phyloP scores from a whole-genome alignment of 192 early-diverging fungal genomes.

The Coemansia sp. region DNA sequence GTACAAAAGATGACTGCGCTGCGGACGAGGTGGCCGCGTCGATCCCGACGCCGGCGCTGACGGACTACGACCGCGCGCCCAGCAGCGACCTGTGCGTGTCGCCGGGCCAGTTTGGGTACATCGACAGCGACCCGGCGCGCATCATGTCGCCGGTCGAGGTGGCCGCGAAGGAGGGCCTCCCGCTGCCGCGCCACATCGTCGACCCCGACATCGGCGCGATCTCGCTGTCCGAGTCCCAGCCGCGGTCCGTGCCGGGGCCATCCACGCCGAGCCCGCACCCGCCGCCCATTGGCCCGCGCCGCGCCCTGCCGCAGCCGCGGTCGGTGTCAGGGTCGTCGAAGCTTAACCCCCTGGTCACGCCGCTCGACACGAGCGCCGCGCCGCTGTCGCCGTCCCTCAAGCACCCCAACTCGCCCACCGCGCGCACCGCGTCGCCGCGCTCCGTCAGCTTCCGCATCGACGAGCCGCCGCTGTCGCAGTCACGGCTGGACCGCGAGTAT shows the following conservation, averaged over 20 bases:
- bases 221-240: slow-evolving; percentile 21
- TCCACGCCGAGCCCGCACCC: slow-evolving; percentile 9
- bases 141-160: slow-evolving; percentile 53
- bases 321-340: slow-evolving; percentile 11
- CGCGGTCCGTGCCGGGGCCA: too few relatives aligned
- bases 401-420: slow-evolving; percentile 23
- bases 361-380: slow-evolving; percentile 5
- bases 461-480: slow-evolving; percentile 12
- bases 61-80: slow-evolving; percentile 30
- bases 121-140: slow-evolving; percentile 14
- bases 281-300: not conserved
- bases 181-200: slow-evolving; percentile 36
- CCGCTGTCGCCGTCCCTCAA: slow-evolving; percentile 43
- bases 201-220: slow-evolving; percentile 36
- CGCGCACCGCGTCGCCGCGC: slow-evolving; percentile 33
- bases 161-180: slow-evolving; percentile 45
- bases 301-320: slow-evolving; percentile 2
- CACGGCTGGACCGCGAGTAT: slow-evolving; percentile 3
- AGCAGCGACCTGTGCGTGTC: slow-evolving; percentile 10
- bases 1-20: too few relatives aligned
- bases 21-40: slow-evolving; percentile 23
- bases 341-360: slow-evolving; percentile 14
- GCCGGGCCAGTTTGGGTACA: slow-evolving; percentile 2
- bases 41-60: slow-evolving; percentile 39
- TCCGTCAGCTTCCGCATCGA: slow-evolving; percentile 50